Conservation (phyloP, 1,284 basidiomycete genomes). For the Omphalotus olearius region DNA sequence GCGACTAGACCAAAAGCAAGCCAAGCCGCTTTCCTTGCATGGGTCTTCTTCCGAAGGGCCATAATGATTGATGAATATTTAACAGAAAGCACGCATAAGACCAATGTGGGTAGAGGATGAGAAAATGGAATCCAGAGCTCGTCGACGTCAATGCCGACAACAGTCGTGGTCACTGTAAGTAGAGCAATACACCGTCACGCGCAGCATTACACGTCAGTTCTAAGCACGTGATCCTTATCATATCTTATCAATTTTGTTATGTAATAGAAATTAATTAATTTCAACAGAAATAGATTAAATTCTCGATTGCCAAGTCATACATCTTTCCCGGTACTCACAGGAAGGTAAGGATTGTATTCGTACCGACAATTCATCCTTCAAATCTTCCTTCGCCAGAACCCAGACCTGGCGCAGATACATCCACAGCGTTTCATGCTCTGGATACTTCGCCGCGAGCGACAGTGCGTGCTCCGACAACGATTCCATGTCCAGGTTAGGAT, state of each 20-base stretch:
- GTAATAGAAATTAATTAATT: too few relatives aligned
- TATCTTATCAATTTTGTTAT: constrained; percentile 10
- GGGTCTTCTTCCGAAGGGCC: constrained; percentile 25
- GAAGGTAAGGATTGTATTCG: background rate
- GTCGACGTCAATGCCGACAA: background rate
- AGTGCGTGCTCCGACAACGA: constrained; percentile 39
- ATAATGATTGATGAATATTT: constrained; percentile 1
- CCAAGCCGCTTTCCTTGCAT: constrained; percentile 56
- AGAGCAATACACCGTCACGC: background rate
- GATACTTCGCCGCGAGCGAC: constrained; percentile 42
- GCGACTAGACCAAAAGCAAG: constrained; percentile 53
- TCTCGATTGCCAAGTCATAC: constrained; percentile 1
- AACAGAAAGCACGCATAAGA: background rate
- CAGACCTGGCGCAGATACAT: constrained; percentile 42
- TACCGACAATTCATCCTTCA: background rate
- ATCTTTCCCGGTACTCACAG: constrained; percentile 1
- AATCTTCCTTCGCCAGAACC: background rate
- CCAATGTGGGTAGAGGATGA: background rate
- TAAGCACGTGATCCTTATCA: constrained; percentile 5
- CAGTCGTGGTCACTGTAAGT: background rate
- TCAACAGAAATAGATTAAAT: too few relatives aligned
- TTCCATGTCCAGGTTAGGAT: background rate
- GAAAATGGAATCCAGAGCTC: background rate
- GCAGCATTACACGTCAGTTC: constrained; percentile 15
- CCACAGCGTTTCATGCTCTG: constrained; percentile 59